Base-by-base conservation (phyloP, 2,329 filamentous ascomycete species). In the Nothophoma quercina region DNA sequence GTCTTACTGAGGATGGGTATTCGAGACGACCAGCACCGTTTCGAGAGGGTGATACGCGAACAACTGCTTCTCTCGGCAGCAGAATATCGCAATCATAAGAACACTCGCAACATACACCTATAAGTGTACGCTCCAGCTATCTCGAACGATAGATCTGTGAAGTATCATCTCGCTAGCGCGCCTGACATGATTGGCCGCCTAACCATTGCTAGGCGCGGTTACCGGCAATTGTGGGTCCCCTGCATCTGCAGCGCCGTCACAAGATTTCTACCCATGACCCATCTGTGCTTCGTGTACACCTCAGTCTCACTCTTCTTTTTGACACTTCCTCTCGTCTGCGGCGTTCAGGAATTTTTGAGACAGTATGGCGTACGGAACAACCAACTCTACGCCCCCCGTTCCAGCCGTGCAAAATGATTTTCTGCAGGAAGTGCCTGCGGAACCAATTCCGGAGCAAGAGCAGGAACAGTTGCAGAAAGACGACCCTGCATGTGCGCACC, bases 301-400 rank as follows among this genome's bases (percentile, higher is more conserved):
- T 22, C 32, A 12, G 2, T 16, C 4, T 15, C 9, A 12, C 22
- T 18, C 7, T 8, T 19, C 13, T 10, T 16, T 18, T 26, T 26
- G 25, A 16, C 7, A 10, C 18, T 38, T 13, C 1, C 7, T 15
- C 15, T 6, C 16, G 7, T 12, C 30, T 16, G 16, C 22, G 21
- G 8, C 10, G 7, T 1, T 7, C n/a, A 9, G n/a, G 29, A 9
- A 25, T 13, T 7, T 7, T 3, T 6, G 28, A 39, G 21, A 36
- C 25, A 54, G 3, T 16, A 63, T 63, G 60, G 35, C 54, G 1
- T 63, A 63, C 47, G 56, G 60, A 22, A 39, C 56, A 16, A 52
- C 54, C 21, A 8, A 18, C 21, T 26, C 35, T 13, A 40, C 48
- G 22, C 33, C 48, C 12, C 2, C 19, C n/a, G 16, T 21, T 1